Base-by-base conservation (phyloP, 2,329 filamentous ascomycete genomes). In the Colletotrichum sp. region DNA sequence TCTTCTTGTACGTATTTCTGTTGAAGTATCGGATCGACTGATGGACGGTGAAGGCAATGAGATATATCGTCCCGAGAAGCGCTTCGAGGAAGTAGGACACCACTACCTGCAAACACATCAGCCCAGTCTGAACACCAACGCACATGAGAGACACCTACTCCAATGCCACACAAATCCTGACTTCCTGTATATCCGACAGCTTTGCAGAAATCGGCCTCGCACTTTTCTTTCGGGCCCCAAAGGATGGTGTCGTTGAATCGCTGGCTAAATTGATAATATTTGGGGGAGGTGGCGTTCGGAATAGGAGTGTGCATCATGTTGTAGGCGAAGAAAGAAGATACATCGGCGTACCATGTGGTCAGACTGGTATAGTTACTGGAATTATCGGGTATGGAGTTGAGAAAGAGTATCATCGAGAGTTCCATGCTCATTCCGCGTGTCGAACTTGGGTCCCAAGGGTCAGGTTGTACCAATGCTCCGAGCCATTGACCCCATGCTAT, bases 51-150 rank as follows among this genome's bases (percentile, higher is more conserved):
- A 77, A 75, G 15, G 61, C 73, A 4, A 76, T 15, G 9, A 77
- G 72, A 15, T 76, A 74, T n/a, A 77, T 73, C 6, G 75, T 77
- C 12, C 67, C 72, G 6, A 77, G 57, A 7, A 77, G 36, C 6
- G 67, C 75, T 66, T 77, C 75, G 12, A 76, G 30, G 15, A 72
- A 77, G 39, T 77, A 77, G 7, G 75, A 75, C 2, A 73, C 36
- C 21, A 77, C 68, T 7, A 77, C 72, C 75, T 77, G 18, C 6
- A 6, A n/a, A 6, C 16, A 7, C 16, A 2, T 75, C 16, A 75
- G 70, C 7, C 12, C 10, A 12, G 2, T 3, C 4, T 24, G 28
- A 32, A 21, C 7, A 61, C n/a, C n/a, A 7, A 13, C 10, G 16
- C 28, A 32, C 59, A n/a, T 8, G 4, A 30, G 18, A 6, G 21